Conservation (phyloP, 495 filamentous ascomycete genomes). For the Daldinia vernicosa region DNA sequence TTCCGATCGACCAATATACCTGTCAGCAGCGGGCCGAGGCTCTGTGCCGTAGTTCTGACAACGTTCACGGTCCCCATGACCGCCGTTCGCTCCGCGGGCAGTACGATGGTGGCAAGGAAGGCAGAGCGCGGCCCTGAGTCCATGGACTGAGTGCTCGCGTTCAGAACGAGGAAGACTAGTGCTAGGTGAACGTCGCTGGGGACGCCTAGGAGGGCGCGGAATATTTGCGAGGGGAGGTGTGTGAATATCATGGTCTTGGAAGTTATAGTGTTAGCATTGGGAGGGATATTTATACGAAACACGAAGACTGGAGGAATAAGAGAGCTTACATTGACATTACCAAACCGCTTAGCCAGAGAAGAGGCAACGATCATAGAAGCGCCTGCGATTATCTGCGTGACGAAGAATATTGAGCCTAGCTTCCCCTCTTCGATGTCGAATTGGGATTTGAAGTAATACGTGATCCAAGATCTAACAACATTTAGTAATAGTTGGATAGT, state of each 20-base stretch:
- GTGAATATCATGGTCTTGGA: conserved; percentile 61
- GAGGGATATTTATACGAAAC: background rate
- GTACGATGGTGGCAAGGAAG: conserved; percentile 78
- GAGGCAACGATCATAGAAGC: conserved; percentile 66
- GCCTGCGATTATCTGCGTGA: conserved; percentile 51
- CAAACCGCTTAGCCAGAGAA: conserved; percentile 77
- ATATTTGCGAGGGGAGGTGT: conserved; percentile 55
- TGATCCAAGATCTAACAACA: conserved; percentile 64
- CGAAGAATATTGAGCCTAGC: conserved; percentile 74
- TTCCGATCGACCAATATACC: conserved; percentile 71
- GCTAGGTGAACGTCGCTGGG: conserved; percentile 58
- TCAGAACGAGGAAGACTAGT: conserved; percentile 67
- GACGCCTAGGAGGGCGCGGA: conserved; percentile 52
- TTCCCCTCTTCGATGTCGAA: conserved; percentile 72
- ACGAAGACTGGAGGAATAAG: background rate
- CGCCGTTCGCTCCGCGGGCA: conserved; percentile 79
- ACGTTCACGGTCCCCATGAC: conserved; percentile 80
- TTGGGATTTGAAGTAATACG: conserved; percentile 80
- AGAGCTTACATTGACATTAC: conserved; percentile 67
- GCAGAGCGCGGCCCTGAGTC: conserved; percentile 84
- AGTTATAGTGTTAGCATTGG: conserved; percentile 7
- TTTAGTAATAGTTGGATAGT: conserved; percentile 11
- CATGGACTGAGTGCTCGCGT: conserved; percentile 72
- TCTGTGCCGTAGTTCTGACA: conserved; percentile 70
- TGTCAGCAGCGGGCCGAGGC: conserved; percentile 74